These are phyloP conservation scores for Spencermartinsiella europaea DNA, from an alignment of 805 yeast genomes.

Conservation along the genomic window DNA sequence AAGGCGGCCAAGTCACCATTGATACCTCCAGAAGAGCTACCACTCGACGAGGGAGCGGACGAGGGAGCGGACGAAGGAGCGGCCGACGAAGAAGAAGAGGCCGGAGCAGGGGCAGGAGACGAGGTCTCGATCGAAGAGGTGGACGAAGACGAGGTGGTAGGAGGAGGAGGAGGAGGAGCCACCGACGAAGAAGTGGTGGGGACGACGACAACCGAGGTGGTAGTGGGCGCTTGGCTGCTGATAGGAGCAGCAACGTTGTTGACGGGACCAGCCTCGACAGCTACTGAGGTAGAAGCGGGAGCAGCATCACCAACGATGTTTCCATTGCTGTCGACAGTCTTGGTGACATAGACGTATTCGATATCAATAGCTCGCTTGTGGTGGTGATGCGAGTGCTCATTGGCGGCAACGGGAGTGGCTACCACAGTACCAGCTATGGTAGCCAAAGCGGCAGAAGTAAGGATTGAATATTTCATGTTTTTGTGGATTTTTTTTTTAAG, in stretches of 20 bases:
- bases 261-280: conserved; percentile 20
- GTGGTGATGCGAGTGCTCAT: conserved; percentile 42
- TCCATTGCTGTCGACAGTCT: conserved; percentile 38
- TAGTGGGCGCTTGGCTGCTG: conserved; percentile 24
- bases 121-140: conserved; percentile 22
- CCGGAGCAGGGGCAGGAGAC: conserved; percentile 21
- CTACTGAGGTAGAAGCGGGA: conserved; percentile 19
- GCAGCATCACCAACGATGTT: conserved; percentile 32
- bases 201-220: conserved; percentile 28
- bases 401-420: conserved; percentile 26
- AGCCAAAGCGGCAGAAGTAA: conserved; percentile 18
- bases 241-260: conserved; percentile 22
- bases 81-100: conserved; percentile 30
- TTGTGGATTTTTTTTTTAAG: too few relatives aligned
- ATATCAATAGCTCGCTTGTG: conserved; percentile 46
- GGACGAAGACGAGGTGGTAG: conserved; percentile 20
- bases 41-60: conserved; percentile 30
- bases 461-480: conserved; percentile 17
- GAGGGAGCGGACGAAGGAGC: conserved; percentile 31
- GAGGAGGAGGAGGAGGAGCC: conserved; percentile 22
- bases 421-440: conserved; percentile 38
- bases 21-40: conserved; percentile 25
- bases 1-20: conserved; percentile 57
- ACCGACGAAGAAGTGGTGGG: conserved; percentile 27
- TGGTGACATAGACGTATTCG: conserved; percentile 43